Conservation (phyloP, 306 rosid species). For the Clitoria ternatea region DNA sequence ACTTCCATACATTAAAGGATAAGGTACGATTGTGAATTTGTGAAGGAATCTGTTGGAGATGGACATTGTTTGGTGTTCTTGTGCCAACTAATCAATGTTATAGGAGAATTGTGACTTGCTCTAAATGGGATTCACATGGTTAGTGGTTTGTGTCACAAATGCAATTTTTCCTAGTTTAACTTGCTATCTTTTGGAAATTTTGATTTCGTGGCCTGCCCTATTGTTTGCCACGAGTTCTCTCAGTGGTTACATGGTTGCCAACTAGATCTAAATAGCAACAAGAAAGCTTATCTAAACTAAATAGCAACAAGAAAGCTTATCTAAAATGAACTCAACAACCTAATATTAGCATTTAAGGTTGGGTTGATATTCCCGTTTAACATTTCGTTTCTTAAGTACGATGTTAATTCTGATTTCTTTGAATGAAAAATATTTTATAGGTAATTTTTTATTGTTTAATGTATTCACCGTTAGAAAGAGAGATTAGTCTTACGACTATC, state of each 20-base stretch:
- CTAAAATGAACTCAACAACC: too few relatives aligned
- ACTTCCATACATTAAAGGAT: not conserved
- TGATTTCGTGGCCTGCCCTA: not conserved
- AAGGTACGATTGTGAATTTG: not conserved
- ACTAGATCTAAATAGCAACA: not conserved
- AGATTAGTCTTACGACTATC: too few relatives aligned
- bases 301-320: too few relatives aligned
- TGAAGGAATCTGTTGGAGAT: not conserved
- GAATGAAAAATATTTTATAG: too few relatives aligned
- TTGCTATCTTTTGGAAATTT: not conserved
- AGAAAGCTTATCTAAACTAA: not conserved
- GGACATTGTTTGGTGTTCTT: conserved; percentile 11
- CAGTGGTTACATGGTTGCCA: conserved; percentile 19
- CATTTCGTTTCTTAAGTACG: too few relatives aligned
- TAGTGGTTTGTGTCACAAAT: not conserved
- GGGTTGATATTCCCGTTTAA: too few relatives aligned
- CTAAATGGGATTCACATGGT: not conserved
- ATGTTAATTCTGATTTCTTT: too few relatives aligned
- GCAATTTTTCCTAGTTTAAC: not conserved
- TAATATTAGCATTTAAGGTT: too few relatives aligned
- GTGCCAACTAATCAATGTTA: conserved; percentile 17
- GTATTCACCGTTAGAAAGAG: too few relatives aligned
- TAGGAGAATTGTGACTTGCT: conserved; percentile 10
- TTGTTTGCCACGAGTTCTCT: not conserved
- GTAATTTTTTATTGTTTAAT: too few relatives aligned